phyloP scores from a whole-genome alignment of 2,329 filamentous ascomycete genomes.

The Graphium sp. region DNA sequence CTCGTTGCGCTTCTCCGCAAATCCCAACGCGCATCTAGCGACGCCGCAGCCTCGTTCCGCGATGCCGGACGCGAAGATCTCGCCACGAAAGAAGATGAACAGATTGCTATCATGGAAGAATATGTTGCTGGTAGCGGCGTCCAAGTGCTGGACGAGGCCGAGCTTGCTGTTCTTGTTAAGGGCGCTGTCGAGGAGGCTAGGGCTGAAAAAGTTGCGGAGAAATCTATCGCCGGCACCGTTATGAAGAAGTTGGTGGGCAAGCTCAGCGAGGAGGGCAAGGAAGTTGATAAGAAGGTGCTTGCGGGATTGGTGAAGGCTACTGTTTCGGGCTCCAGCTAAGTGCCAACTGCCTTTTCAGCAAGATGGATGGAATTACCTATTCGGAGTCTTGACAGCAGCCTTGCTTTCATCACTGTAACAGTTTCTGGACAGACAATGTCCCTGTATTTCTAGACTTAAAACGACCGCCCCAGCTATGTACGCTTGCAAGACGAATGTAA shows the following conservation, averaged over 20 bases:
- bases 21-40: conserved; percentile 36
- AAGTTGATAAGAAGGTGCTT: conserved; percentile 45
- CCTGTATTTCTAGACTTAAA: neutral
- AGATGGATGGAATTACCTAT: conserved; percentile 1
- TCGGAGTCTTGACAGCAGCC: neutral
- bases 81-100: conserved; percentile 50
- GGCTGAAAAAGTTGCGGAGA: conserved; percentile 23
- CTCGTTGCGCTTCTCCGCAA: conserved; percentile 52
- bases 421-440: too few species aligned
- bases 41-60: conserved; percentile 47
- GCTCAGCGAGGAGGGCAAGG: conserved; percentile 46
- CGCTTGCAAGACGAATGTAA: too few species aligned
- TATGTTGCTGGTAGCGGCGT: conserved; percentile 45
- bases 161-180: conserved; percentile 37
- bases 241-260: conserved; percentile 42
- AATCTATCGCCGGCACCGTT: conserved; percentile 38
- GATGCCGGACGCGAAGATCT: conserved; percentile 49
- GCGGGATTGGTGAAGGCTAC: conserved; percentile 46
- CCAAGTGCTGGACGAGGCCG: conserved; percentile 36
- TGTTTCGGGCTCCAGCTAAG: too few species aligned
- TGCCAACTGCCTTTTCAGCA: too few species aligned
- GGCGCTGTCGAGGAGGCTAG: conserved; percentile 32
- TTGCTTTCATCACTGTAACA: neutral
- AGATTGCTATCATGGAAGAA: conserved; percentile 47
- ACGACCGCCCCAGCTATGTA: too few species aligned